Conservation (phyloP, 164 flowering plant species). For the Dillenia suffruticosa region DNA sequence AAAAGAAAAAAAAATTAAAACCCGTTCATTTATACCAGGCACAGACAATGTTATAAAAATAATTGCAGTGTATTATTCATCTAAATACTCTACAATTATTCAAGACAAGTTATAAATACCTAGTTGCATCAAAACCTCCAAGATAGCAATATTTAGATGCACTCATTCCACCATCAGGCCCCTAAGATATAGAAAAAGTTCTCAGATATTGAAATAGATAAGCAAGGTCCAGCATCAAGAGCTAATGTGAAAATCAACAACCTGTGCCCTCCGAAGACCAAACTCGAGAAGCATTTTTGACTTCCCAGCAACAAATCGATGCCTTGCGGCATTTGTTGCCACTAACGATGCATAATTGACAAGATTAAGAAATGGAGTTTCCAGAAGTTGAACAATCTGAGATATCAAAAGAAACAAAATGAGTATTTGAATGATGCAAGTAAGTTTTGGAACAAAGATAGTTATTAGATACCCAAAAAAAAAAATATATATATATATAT, state of each 20-base stretch:
- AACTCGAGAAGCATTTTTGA: conserved; percentile 84
- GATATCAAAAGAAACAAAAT: conserved; percentile 5
- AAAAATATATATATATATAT: no score
- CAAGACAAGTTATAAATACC: conserved; percentile 29
- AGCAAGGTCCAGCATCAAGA: conserved; percentile 4
- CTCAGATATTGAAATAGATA: conserved; percentile 6
- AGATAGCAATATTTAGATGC: conserved; percentile 92
- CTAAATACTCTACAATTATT: no score
- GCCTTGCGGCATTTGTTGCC: conserved; percentile 98
- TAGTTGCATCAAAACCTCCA: conserved; percentile 98
- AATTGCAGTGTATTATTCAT: no score
- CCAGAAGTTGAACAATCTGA: conserved; percentile 88
- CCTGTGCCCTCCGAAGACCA: conserved; percentile 98
- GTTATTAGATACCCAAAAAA: no score
- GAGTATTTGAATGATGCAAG: neutral
- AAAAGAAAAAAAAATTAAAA: neutral
- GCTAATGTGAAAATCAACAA: conserved; percentile 14
- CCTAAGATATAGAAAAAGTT: conserved; percentile 41
- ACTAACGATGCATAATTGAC: conserved; percentile 91
- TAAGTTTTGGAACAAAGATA: neutral
- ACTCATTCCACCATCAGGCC: conserved; percentile 96
- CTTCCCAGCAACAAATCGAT: conserved; percentile 94
- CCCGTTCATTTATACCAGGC: neutral
- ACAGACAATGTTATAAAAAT: no score
- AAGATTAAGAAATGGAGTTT: conserved; percentile 90